Base-by-base conservation (phyloP, 129 eudicot genomes). In the Chrysanthemum makinoi region DNA sequence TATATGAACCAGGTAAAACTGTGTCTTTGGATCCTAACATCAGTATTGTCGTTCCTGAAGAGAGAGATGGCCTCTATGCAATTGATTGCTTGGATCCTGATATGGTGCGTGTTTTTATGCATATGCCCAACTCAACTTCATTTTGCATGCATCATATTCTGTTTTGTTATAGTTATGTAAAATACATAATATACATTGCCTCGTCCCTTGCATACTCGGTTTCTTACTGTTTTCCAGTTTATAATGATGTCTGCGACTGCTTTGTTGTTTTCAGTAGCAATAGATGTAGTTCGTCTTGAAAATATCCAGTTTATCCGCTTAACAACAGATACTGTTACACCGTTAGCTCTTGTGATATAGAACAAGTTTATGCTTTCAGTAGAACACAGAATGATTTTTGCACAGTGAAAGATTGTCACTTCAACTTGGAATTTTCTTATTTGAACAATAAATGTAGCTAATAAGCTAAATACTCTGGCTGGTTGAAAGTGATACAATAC, bases 81-180 rank as follows among this genome's bases (percentile, higher is more conserved):
- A 88, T 95, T 79, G 99, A 95, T 81, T 76, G 78, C 59, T 82
- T 95, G 86, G 99, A 95, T 83, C 99, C 99, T 52, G 91, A 88
- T 78, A 79, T 95, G 99, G 99, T 95, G 75, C 8, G 77, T 83
- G 11, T 72, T 47, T 50, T 9, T n/a, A 17, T 46, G 9, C 65
- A 48, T 64, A 16, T 28, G 50, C 52, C n/a, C 7, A 15, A 66
- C 59, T 63, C 14, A 50, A n/a, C 54, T 81, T 54, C 52, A 53
- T 16, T 58, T 50, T 67, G 62, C 35, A 53, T 58, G 46, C 14
- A 48, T 65, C 20, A 15, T 14, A 14, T 78, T 53, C 8, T 47
- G 20, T 46, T 28, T 52, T 65, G 26, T 14, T 65, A 47, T 56
- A 6, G 50, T 44, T 66, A 9, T 74, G 58, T 61, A 0, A 5